Conservation (phyloP, 441 rosid genomes). For the Erodium texanum region DNA sequence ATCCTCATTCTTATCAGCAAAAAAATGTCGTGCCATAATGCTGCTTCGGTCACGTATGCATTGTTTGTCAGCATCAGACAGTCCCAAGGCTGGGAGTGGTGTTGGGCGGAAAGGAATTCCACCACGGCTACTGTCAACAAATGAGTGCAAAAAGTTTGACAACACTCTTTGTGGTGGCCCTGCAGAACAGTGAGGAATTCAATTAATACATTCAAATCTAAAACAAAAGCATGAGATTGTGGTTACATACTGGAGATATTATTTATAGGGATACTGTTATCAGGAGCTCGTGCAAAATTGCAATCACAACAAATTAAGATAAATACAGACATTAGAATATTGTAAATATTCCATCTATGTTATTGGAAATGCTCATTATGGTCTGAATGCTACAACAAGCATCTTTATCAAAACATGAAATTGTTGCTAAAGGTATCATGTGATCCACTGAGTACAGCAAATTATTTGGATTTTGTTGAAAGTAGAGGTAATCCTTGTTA, state of each 20-base stretch:
- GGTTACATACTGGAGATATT: not conserved
- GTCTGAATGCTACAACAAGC: not conserved
- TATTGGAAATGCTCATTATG: not conserved
- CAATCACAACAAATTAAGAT: not conserved
- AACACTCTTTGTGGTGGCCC: conserved; percentile 96
- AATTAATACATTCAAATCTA: not conserved
- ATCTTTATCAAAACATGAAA: not conserved
- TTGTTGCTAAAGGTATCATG: not conserved
- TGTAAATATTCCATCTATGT: not conserved
- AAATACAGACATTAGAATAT: not conserved
- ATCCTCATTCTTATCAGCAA: conserved; percentile 81
- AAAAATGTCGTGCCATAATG: conserved; percentile 92
- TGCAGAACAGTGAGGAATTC: conserved; percentile 24
- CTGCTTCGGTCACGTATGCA: conserved; percentile 96
- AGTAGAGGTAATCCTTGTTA: not conserved
- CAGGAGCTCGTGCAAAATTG: not conserved
- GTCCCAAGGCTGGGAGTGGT: conserved; percentile 68
- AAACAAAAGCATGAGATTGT: not conserved
- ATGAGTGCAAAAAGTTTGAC: conserved; percentile 78
- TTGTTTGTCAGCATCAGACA: conserved; percentile 83
- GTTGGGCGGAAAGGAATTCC: conserved; percentile 77
- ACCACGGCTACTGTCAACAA: conserved; percentile 82
- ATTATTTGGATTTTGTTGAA: not conserved
- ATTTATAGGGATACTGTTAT: not conserved
- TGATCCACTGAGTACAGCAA: not conserved